phyloP scores from a whole-genome alignment of 257 asterid genomes.

The Schizonepeta tenuifolia region DNA sequence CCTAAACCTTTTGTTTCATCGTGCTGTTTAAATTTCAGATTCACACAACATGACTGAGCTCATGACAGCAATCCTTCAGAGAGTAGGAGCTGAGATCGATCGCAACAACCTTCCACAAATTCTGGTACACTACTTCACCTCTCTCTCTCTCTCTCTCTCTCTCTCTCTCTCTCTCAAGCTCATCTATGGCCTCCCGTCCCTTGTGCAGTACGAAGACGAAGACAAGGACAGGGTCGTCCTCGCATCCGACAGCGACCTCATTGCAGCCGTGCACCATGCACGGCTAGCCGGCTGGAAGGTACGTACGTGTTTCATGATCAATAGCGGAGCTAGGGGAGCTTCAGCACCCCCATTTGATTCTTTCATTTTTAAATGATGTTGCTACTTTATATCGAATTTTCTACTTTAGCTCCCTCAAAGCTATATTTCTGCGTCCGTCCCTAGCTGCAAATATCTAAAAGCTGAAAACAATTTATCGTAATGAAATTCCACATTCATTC shows the following conservation, averaged over 20 bases:
- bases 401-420: no score
- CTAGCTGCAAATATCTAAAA: no score
- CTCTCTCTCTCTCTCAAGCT: conserved; percentile 9
- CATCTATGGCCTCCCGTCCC: not conserved
- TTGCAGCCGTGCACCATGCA: conserved; percentile 90
- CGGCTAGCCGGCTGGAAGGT: conserved; percentile 96
- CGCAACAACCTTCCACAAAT: conserved; percentile 87
- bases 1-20: no score
- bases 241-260: conserved; percentile 90
- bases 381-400: no score
- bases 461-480: not conserved
- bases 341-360: no score
- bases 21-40: conserved; percentile 55
- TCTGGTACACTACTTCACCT: conserved; percentile 53
- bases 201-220: conserved; percentile 88
- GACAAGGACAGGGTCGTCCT: conserved; percentile 85
- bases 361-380: no score
- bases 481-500: not conserved
- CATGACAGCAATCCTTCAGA: conserved; percentile 82
- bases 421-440: no score
- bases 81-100: conserved; percentile 89
- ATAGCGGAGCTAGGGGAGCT: not conserved
- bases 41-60: conserved; percentile 69
- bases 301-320: not conserved
- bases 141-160: conserved; percentile 3